Evolutionary conservation across 2,329 filamentous ascomycete genomes (phyloP).

Genomic region (Trichoderma afroharzianum): DNA sequence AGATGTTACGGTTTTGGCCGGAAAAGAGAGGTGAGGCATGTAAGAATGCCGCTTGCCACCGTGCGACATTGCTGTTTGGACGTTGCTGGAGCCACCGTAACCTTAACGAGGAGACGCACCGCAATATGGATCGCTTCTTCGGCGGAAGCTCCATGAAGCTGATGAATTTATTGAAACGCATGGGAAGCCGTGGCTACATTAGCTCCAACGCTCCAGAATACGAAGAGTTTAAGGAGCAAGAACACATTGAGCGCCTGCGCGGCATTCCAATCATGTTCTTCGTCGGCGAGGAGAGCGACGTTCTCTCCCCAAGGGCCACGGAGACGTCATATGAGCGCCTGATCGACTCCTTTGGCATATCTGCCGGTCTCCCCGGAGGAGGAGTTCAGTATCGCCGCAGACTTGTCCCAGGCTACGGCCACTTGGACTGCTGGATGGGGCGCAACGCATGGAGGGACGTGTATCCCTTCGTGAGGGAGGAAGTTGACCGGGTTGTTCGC

Average conservation of each 20-base stretch:
- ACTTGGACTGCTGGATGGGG: slow-evolving; percentile 62
- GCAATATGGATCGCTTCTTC: slow-evolving; percentile 58
- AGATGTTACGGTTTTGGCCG: slow-evolving; percentile 56
- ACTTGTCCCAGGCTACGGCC: slow-evolving; percentile 56
- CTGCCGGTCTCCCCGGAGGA: slow-evolving; percentile 25
- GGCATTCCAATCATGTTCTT: slow-evolving; percentile 56
- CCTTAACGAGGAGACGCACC: slow-evolving; percentile 62
- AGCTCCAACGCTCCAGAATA: slow-evolving; percentile 50
- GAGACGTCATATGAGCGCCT: slow-evolving; percentile 51
- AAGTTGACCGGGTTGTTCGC: slow-evolving; percentile 48
- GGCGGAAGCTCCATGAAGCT: slow-evolving; percentile 59
- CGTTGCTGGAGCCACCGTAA: slow-evolving; percentile 61
- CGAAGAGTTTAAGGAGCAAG: slow-evolving; percentile 43
- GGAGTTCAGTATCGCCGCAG: slow-evolving; percentile 46
- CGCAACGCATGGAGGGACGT: slow-evolving; percentile 57
- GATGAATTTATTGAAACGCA: slow-evolving; percentile 53
- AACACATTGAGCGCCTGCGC: slow-evolving; percentile 48
- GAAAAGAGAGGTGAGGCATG: slow-evolving; percentile 54
- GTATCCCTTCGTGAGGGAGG: slow-evolving; percentile 52
- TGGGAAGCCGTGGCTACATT: slow-evolving; percentile 49
- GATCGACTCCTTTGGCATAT: slow-evolving; percentile 47
- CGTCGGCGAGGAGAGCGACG: slow-evolving; percentile 53
- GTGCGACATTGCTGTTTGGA: slow-evolving; percentile 57
- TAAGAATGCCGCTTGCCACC: slow-evolving; percentile 59
- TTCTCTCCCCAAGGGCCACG: slow-evolving; percentile 52